Evolutionary conservation across 1,284 basidiomycete species (phyloP).

Genomic region (Ustilago hordei): DNA sequence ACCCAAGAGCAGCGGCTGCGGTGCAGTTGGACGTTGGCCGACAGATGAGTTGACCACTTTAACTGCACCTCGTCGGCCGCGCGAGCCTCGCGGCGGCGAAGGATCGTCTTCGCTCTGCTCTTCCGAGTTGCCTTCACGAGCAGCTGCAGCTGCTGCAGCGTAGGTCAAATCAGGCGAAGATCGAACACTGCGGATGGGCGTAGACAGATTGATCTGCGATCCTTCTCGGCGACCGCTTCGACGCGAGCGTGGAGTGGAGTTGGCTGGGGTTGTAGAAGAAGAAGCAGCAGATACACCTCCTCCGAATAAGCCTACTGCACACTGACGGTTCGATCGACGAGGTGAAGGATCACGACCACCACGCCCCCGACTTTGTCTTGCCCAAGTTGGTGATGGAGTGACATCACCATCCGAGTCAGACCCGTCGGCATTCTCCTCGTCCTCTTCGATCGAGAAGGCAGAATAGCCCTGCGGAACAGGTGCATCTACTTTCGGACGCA

Average conservation of each 20-base stretch:
- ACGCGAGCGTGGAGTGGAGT: conserved; percentile 13
- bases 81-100: conserved; percentile 35
- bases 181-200: conserved; percentile 42
- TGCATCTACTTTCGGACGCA: conserved; percentile 59
- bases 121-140: conserved; percentile 8
- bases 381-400: conserved; percentile 23
- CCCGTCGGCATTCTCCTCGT: conserved; percentile 19
- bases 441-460: conserved; percentile 44
- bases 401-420: conserved; percentile 33
- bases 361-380: conserved; percentile 11
- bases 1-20: conserved; percentile 26
- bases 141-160: conserved; percentile 32
- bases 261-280: neutral
- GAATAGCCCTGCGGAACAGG: conserved; percentile 52
- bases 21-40: conserved; percentile 16
- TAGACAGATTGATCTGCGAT: conserved; percentile 22
- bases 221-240: conserved; percentile 20
- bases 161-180: conserved; percentile 54
- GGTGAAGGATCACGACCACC: conserved; percentile 39
- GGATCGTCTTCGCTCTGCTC: conserved; percentile 12
- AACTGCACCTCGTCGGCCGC: conserved; percentile 53
- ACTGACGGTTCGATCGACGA: conserved; percentile 45
- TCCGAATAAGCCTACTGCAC: conserved; percentile 58
- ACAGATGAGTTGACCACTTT: conserved; percentile 52
- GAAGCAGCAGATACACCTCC: conserved; percentile 24